Evolutionary conservation across 257 asterid genomes (phyloP).

Genomic region (Solanum sejunctum): DNA sequence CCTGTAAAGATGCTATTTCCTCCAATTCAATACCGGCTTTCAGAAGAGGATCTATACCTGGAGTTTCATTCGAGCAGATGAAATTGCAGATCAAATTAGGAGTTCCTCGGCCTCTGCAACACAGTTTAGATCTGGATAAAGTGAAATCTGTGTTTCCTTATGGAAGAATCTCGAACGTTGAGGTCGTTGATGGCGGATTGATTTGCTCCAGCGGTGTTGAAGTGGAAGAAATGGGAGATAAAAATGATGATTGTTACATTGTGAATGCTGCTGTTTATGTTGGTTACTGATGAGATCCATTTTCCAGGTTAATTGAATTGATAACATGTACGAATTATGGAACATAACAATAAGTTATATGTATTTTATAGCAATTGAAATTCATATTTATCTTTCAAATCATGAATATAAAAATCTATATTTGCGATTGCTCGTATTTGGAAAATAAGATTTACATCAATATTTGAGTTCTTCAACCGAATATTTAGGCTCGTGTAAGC

Average conservation of each 20-base stretch:
- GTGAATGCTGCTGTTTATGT: conserved; percentile 95
- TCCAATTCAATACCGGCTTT: conserved; percentile 93
- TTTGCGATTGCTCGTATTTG: not conserved
- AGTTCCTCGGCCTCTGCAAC: conserved; percentile 72
- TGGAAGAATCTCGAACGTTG: conserved; percentile 68
- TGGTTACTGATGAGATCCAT: conserved; percentile 43
- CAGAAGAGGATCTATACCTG: conserved; percentile 84
- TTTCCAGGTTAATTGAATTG: not conserved
- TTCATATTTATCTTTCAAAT: not conserved
- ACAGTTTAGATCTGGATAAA: conserved; percentile 58
- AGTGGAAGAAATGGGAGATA: conserved; percentile 98
- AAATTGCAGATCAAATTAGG: conserved; percentile 89
- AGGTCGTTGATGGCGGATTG: conserved; percentile 86
- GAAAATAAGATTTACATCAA: not conserved
- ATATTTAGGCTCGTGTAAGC: not conserved
- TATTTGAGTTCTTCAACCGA: not conserved
- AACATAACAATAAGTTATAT: not conserved
- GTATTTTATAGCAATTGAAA: not conserved
- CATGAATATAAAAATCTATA: not conserved
- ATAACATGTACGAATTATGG: not conserved
- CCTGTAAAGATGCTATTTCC: conserved; percentile 83
- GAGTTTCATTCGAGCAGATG: conserved; percentile 86
- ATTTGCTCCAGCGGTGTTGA: conserved; percentile 88
- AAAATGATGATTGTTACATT: conserved; percentile 75
- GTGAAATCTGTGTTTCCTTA: conserved; percentile 94